Percentiles rank a stretch among this genome's conserved stretches.
Conservation (phyloP, 495 filamentous ascomycete species). For the Usnea hakonensis region DNA sequence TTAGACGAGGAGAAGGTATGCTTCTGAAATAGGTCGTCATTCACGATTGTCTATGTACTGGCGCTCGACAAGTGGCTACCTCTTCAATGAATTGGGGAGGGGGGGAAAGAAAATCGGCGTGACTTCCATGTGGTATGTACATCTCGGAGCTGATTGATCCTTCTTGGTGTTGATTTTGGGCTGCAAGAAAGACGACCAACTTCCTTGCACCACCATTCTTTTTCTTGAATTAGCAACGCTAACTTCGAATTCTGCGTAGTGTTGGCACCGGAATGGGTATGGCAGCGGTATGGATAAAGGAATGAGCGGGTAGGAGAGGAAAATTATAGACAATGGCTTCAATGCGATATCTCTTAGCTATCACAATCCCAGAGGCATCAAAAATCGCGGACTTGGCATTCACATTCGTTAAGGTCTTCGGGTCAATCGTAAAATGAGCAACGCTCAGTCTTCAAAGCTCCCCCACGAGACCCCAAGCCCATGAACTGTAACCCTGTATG, state of each 20-base stretch:
- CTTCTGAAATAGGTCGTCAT: too few relatives aligned
- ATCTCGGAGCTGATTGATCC: too few relatives aligned
- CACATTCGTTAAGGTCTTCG: not conserved
- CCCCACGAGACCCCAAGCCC: not conserved
- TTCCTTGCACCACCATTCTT: too few relatives aligned
- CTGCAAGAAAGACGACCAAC: too few relatives aligned
- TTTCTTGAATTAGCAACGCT: too few relatives aligned
- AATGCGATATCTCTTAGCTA: not conserved
- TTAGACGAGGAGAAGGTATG: conserved; percentile 48
- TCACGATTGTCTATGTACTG: too few relatives aligned
- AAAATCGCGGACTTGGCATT: not conserved
- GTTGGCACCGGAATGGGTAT: conserved; percentile 81
- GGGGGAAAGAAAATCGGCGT: conserved; percentile 78
- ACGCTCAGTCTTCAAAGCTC: not conserved
- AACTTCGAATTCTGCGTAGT: too few relatives aligned
- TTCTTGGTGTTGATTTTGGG: too few relatives aligned
- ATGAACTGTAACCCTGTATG: not conserved
- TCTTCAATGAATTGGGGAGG: conserved; percentile 80
- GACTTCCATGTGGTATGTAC: conserved; percentile 79
- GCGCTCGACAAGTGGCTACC: conserved; percentile 88
- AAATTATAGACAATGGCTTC: not conserved
- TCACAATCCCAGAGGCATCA: not conserved
- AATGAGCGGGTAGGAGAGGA: conserved; percentile 40
- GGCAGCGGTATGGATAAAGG: conserved; percentile 89
- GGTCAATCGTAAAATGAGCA: not conserved